Base-by-base conservation (phyloP, 2,329 filamentous ascomycete genomes). In the Escovopsis sp. region DNA sequence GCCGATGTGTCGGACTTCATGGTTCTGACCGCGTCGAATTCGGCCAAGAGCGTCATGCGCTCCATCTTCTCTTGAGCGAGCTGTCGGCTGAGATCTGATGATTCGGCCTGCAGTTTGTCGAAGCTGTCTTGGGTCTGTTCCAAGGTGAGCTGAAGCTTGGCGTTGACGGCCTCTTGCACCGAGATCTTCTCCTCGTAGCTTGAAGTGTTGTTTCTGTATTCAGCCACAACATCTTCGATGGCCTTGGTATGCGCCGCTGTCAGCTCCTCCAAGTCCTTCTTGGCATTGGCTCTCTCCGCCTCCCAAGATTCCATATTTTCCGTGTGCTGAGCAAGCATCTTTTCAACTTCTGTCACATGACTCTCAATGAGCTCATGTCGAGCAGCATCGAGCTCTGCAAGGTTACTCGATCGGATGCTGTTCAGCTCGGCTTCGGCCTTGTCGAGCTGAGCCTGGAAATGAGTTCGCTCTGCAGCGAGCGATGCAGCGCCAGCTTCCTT, bases 51-150 rank as follows among this genome's bases (percentile, higher is more conserved):
- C 43, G 69, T 71, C 45, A 74, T 70, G 45, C 73, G 73, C 42
- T 70, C 70, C 62, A 76, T 74, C 63, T 77, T 77, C 48, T 72
- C 71, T 39, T 70, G 63, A 2, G 71, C 74, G 35, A 78, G 68
- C 50, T 71, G 65, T 50, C 70, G 68, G 42, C 67, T 65, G 47
- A 76, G 56, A 20, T 67, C 62, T 47, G 67, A 64, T 29, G 64
- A 54, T 48, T 77, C 73, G 25, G 61, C 57, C 47, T 71, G 60
- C 2, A 63, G 55, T 52, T 68, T 67, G 40, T 54, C 57, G 13
- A 73, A 57, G 15, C 65, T 59, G 31, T 62, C 60, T 48, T 68
- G 63, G 24, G 66, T 56, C 27, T 53, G 48, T 47, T 56, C 48
- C 33, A 71, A 51, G 15, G 61, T 54, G 11, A 56, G 44, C 41